Evolutionary conservation across 768 basidiomycete species (phyloP).

Genomic region (Paxillus rubicundulus): DNA sequence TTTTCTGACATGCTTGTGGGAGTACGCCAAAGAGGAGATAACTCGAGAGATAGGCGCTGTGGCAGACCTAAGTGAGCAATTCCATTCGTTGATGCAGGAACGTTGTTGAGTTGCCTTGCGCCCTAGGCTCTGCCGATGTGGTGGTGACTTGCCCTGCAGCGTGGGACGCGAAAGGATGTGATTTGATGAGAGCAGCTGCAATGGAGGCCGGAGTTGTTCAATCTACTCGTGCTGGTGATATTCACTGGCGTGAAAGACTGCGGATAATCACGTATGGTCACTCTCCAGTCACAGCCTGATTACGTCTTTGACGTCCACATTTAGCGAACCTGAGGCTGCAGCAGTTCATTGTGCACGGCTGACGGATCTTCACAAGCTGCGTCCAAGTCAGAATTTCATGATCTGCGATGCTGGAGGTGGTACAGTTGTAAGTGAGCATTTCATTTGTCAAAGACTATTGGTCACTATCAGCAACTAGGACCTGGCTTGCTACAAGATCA

Average conservation of each 20-base stretch:
- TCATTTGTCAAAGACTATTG: not conserved
- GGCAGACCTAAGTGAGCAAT: constrained; percentile 70
- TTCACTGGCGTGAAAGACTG: constrained; percentile 75
- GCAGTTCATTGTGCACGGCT: constrained; percentile 86
- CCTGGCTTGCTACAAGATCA: constrained; percentile 69
- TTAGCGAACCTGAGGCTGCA: constrained; percentile 76
- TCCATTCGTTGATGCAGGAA: not conserved
- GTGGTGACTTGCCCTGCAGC: constrained; percentile 88
- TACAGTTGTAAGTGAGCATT: constrained; percentile 51
- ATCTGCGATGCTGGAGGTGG: constrained; percentile 92
- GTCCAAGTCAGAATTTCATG: constrained; percentile 81
- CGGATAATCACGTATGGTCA: constrained; percentile 68
- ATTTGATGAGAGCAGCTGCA: constrained; percentile 83
- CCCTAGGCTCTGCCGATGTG: constrained; percentile 74
- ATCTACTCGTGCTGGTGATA: constrained; percentile 65
- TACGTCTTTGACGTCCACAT: constrained; percentile 9
- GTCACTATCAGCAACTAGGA: constrained; percentile 24
- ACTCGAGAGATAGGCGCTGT: constrained; percentile 85
- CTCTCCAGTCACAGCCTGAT: constrained; percentile 2
- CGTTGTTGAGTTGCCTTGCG: not conserved
- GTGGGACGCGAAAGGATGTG: constrained; percentile 85
- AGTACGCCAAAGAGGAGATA: constrained; percentile 83
- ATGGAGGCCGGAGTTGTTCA: constrained; percentile 79
- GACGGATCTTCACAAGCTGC: constrained; percentile 75
- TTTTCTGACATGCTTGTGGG: constrained; percentile 81